phyloP scores from a whole-genome alignment of 805 yeast species.

The Candida andamanensis region DNA sequence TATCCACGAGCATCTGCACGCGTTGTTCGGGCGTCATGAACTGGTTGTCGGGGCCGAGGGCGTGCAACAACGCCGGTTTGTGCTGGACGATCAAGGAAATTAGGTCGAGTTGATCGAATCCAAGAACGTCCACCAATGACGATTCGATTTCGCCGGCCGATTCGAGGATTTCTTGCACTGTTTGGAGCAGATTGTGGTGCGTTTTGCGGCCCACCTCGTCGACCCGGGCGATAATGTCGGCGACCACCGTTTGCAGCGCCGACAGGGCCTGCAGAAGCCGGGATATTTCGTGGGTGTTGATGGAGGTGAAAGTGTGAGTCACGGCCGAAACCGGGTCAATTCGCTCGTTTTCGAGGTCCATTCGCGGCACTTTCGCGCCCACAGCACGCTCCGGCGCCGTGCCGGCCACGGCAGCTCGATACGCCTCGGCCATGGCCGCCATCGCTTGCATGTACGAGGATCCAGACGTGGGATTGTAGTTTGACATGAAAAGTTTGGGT shows the following conservation, averaged over 20 bases:
- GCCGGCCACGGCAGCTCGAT: too few species aligned
- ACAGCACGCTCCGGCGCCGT: slow-evolving; percentile 18
- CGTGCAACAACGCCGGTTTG: slow-evolving; percentile 15
- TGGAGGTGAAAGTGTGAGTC: too few species aligned
- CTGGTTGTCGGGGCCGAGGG: slow-evolving; percentile 10
- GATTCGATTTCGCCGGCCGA: slow-evolving; percentile 69
- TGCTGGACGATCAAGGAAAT: slow-evolving; percentile 58
- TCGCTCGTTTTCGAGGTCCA: slow-evolving; percentile 32
- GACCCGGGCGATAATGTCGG: background rate
- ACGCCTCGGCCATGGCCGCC: slow-evolving; percentile 57
- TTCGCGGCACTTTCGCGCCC: slow-evolving; percentile 26
- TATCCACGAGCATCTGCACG: slow-evolving; percentile 46
- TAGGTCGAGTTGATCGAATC: slow-evolving; percentile 80
- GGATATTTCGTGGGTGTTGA: slow-evolving; percentile 23
- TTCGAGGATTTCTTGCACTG: too few species aligned
- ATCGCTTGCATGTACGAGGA: slow-evolving; percentile 76
- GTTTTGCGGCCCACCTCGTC: too few species aligned
- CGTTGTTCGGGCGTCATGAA: slow-evolving; percentile 53
- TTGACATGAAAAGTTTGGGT: slow-evolving; percentile 22
- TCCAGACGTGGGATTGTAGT: slow-evolving; percentile 53
- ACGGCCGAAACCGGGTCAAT: too few species aligned
- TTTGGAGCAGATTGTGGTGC: too few species aligned
- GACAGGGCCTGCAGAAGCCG: slow-evolving; percentile 26
- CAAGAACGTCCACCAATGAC: slow-evolving; percentile 70
- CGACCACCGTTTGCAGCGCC: slow-evolving; percentile 28